Evolutionary conservation across 2,329 filamentous ascomycete species (phyloP).

Genomic region (Fusarium sp.): DNA sequence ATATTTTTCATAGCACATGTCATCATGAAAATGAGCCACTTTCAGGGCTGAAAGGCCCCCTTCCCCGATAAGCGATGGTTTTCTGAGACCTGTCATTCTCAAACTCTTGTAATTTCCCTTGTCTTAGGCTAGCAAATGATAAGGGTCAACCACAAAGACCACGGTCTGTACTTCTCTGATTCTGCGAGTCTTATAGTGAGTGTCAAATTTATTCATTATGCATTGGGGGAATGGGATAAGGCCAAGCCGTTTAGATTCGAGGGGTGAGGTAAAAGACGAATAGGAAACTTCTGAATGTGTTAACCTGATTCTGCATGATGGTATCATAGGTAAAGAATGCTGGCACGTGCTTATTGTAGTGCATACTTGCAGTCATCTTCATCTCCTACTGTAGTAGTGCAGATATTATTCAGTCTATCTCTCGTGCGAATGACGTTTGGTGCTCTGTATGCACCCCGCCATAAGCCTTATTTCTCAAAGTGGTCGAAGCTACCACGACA

Average conservation of each 20-base stretch:
- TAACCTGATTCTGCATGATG: too few species aligned
- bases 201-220: neutral
- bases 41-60: neutral
- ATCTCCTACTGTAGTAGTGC: too few species aligned
- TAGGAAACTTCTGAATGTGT: too few species aligned
- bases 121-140: neutral
- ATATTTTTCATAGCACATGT: neutral
- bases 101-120: neutral
- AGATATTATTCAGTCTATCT: too few species aligned
- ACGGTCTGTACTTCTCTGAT: neutral
- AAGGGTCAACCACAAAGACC: neutral
- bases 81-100: neutral
- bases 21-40: neutral
- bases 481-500: too few species aligned
- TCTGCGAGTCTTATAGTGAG: accelerated
- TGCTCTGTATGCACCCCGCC: too few species aligned
- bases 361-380: too few species aligned
- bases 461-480: too few species aligned
- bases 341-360: too few species aligned
- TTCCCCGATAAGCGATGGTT: neutral
- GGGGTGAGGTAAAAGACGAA: neutral
- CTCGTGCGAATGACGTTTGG: too few species aligned
- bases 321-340: too few species aligned
- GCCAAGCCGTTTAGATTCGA: accelerated
- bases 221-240: neutral